Conservation (phyloP, 2,329 filamentous ascomycete species). For the Nectriaceae sp. region DNA sequence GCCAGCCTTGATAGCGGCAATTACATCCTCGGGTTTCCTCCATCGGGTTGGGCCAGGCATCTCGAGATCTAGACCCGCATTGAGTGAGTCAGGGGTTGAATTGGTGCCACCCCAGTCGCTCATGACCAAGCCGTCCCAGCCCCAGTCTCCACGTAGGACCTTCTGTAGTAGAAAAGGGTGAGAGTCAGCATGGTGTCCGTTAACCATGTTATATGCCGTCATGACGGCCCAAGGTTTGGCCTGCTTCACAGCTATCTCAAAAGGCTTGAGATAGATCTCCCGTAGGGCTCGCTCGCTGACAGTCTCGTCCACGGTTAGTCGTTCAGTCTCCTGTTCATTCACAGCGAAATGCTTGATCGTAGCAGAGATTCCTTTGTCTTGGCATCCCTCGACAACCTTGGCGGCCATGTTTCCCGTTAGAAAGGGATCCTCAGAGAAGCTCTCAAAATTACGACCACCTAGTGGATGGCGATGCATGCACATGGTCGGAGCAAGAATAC, state of each 20-base stretch:
- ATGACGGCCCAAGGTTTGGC: conserved; percentile 42
- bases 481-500: conserved; percentile 50
- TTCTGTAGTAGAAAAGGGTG: conserved; percentile 28
- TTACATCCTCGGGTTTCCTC: conserved; percentile 29
- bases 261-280: conserved; percentile 38
- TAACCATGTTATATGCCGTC: conserved; percentile 39
- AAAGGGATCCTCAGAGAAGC: conserved; percentile 29
- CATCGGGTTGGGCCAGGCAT: conserved; percentile 39
- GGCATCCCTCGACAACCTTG: conserved; percentile 38
- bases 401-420: conserved; percentile 30
- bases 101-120: conserved; percentile 42
- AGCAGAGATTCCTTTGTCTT: conserved; percentile 41
- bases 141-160: conserved; percentile 47
- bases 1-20: conserved; percentile 34
- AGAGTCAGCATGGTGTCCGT: conserved; percentile 39
- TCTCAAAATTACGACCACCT: conserved; percentile 30
- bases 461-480: conserved; percentile 29
- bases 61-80: conserved; percentile 36
- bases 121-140: conserved; percentile 38
- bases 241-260: conserved; percentile 42
- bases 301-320: conserved; percentile 30
- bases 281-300: conserved; percentile 26
- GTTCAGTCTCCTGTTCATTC: conserved; percentile 39
- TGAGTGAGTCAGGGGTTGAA: conserved; percentile 35
- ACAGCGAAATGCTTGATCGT: conserved; percentile 48